Conservation (phyloP, 2,329 filamentous ascomycete species). For the Fusarium annulatum region DNA sequence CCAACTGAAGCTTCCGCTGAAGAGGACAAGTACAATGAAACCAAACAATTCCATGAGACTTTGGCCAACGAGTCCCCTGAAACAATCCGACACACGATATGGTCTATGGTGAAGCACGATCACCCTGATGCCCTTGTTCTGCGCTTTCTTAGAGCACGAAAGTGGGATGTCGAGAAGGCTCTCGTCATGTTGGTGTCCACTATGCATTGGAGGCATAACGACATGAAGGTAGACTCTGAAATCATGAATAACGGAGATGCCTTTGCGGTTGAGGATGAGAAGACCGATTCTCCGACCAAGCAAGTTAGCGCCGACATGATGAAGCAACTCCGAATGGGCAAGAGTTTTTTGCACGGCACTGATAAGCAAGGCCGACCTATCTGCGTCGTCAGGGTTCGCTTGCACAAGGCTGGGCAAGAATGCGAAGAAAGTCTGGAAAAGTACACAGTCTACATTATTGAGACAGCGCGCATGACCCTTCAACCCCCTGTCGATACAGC, state of each 20-base stretch:
- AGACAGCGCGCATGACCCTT: conserved; percentile 89
- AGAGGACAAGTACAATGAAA: conserved; percentile 94
- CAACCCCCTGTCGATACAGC: conserved; percentile 87
- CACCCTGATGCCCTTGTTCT: conserved; percentile 87
- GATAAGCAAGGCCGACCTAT: conserved; percentile 89
- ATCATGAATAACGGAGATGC: conserved; percentile 83
- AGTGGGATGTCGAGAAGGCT: conserved; percentile 95
- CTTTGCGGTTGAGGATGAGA: conserved; percentile 69
- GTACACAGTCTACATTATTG: conserved; percentile 94
- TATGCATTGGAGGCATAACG: conserved; percentile 87
- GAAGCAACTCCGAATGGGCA: conserved; percentile 85
- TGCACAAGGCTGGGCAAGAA: conserved; percentile 87
- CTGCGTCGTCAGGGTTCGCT: conserved; percentile 82
- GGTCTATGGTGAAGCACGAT: conserved; percentile 95
- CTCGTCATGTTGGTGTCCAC: conserved; percentile 94
- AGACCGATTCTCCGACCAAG: conserved; percentile 68
- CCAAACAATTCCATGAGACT: conserved; percentile 85
- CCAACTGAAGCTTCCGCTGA: conserved; percentile 57
- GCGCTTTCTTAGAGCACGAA: conserved; percentile 87
- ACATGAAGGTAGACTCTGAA: conserved; percentile 90
- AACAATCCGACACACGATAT: conserved; percentile 82
- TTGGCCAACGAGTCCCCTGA: conserved; percentile 82
- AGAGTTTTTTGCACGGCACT: conserved; percentile 89
- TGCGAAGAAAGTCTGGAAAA: conserved; percentile 83
- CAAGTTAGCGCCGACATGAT: conserved; percentile 81